Evolutionary conservation across 1,284 basidiomycete genomes (phyloP), one percentile per base, ranked within the genome.

Genomic region (Mycena sp.): DNA sequence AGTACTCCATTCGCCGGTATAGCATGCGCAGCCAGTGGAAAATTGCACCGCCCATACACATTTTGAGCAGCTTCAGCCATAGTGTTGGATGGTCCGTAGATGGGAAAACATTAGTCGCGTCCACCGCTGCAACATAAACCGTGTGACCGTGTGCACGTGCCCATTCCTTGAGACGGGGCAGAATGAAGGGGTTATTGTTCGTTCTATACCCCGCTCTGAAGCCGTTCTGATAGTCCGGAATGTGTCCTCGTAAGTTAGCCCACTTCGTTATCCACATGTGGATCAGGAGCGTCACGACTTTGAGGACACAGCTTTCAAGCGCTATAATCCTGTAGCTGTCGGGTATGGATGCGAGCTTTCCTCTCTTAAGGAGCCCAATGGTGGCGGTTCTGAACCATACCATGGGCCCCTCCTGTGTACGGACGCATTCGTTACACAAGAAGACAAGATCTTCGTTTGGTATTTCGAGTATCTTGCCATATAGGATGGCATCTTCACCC

Each of bases 101-200:
- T 6, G 70, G 70, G 50, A 71, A 71, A 1, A 69, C 69, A 51
- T 70, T 68, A 17, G 61, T 61, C 12, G 68, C 41, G 52, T 72
- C 70, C 19, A 69, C 43, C 35, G 64, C 69, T 1, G 61, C 61
- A 19, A 63, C 65, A 43, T 63, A 66, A 9, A 71, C 52, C 2
- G 67, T n/a, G 14, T 46, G 40, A 2, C 53, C 52, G 28, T 38
- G 41, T 26, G 26, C 63, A 44, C 58, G 30, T 12, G 30, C 45
- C 25, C 46, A 29, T 25, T 58, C 56, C 14, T 26, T 58, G 11
- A 30, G 6, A 30, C 58, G 51, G 16, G 46, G 16, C 4, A 59
- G 54, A 14, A 35, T 35, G 14, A 35, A 35, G 32, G 32, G 32
- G 14, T 35, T 35, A 14, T 35, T 14, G 14, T 35, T 35, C 9